Percentiles rank a stretch among this genome's conserved stretches.
Conservation (phyloP, 495 filamentous ascomycete genomes). For the Letharia columbiana region DNA sequence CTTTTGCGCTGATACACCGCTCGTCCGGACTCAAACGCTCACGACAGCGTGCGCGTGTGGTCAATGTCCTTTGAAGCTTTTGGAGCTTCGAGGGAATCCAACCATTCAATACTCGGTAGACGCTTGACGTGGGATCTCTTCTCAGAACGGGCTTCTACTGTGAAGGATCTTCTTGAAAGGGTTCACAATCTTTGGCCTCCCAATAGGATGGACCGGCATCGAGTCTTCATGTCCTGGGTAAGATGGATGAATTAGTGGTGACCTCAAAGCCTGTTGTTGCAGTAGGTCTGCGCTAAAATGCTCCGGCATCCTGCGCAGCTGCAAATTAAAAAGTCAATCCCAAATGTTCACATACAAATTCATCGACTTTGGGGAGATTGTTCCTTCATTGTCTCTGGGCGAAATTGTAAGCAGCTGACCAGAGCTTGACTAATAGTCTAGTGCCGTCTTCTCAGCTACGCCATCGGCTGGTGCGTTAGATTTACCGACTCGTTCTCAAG, state of each 20-base stretch:
- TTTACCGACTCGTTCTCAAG: background rate
- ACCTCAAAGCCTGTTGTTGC: background rate
- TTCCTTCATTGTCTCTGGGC: too few species aligned
- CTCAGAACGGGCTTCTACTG: background rate
- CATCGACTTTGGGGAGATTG: background rate
- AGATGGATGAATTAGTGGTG: background rate
- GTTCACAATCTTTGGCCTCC: background rate
- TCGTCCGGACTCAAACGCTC: too few species aligned
- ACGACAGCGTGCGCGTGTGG: too few species aligned
- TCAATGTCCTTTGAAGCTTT: too few species aligned
- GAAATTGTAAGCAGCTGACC: background rate
- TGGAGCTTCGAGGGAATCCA: too few species aligned
- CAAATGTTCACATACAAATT: too few species aligned
- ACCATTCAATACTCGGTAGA: too few species aligned
- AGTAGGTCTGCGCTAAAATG: background rate
- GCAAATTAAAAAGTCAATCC: background rate
- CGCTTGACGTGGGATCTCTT: too few species aligned
- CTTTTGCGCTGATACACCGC: too few species aligned
- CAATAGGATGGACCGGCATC: background rate
- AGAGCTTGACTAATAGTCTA: background rate
- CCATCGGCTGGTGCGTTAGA: background rate
- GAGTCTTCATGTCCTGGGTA: conserved; percentile 12
- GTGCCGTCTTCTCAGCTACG: background rate
- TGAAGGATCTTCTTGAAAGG: background rate
- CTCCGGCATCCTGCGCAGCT: background rate